phyloP scores from a whole-genome alignment of 495 filamentous ascomycete genomes.

The Talaromyces thailandensis region DNA sequence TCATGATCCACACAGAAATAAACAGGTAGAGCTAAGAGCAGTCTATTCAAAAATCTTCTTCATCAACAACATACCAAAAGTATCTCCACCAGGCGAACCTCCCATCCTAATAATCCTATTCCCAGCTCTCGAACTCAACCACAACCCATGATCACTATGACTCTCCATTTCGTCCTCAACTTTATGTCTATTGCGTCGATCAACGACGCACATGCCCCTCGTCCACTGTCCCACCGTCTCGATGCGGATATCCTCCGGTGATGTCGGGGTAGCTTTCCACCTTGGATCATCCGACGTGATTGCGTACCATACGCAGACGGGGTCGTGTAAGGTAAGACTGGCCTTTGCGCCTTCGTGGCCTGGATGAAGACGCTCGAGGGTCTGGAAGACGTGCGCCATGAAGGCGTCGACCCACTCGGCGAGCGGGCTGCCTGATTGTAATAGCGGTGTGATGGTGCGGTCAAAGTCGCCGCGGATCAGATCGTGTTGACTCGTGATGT shows the following conservation, averaged over 20 bases:
- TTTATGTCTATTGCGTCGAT: slow-evolving; percentile 55
- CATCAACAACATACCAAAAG: slow-evolving; percentile 35
- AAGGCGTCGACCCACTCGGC: slow-evolving; percentile 78
- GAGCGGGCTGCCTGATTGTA: slow-evolving; percentile 57
- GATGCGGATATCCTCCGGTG: slow-evolving; percentile 65
- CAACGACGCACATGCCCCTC: slow-evolving; percentile 78
- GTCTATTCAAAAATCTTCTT: slow-evolving; percentile 28
- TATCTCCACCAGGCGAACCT: slow-evolving; percentile 30
- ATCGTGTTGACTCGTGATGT: slow-evolving; percentile 73
- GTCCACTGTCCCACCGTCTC: slow-evolving; percentile 94
- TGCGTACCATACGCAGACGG: slow-evolving; percentile 81
- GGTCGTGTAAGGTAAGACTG: slow-evolving; percentile 75
- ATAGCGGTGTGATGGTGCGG: slow-evolving; percentile 38
- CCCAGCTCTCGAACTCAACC: slow-evolving; percentile 60
- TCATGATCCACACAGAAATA: background rate
- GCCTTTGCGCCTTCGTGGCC: slow-evolving; percentile 43
- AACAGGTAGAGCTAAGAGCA: background rate
- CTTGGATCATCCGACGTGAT: slow-evolving; percentile 41
- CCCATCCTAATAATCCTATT: slow-evolving; percentile 70
- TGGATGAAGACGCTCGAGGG: slow-evolving; percentile 53
- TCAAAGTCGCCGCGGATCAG: slow-evolving; percentile 53
- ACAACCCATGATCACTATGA: slow-evolving; percentile 59
- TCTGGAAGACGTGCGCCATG: slow-evolving; percentile 64
- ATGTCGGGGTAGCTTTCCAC: slow-evolving; percentile 32
- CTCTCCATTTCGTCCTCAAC: slow-evolving; percentile 49